Evolutionary conservation across 208 protist species (phyloP), one percentile per base, ranked within the genome.

Genomic region (Trypanosoma congolense): DNA sequence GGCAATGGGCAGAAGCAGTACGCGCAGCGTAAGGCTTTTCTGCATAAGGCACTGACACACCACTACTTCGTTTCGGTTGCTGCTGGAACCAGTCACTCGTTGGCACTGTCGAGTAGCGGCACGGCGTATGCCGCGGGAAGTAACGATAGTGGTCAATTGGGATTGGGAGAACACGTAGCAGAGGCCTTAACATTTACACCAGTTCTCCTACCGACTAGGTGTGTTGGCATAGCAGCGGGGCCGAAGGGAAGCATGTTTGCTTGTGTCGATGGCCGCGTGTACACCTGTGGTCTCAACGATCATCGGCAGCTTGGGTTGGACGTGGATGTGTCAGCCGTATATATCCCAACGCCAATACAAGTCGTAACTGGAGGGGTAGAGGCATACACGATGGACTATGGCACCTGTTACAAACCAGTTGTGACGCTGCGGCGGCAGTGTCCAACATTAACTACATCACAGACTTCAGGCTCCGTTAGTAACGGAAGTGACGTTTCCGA

Each of bases 71-170:
- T 87, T 10, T 80, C 92, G 65, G 82, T 88, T 2, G 77, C 83
- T 19, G 81, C 83, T 25, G 90, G 90, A 22, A 84, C 87, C 48
- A 70, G 61, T 33, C 90, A 96, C 65, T 85, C 86, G 12, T 58
- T 96, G 2, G 90, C 82, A 4, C 65, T 96, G 43, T 81, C 81
- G 42, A 91, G 83, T 67, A 85, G 71, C 57, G 90, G 90, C 42
- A 58, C 83, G 10, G 90, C 87, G 0, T 96, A 91, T 67, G 84
- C 76, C 18, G 73, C 81, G 1, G 90, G 90, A 30, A 82, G 65
- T 62, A 96, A 93, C 60, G 76, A 87, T 49, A 76, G 63, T 56
- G 90, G 90, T 12, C 86, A 96, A 62, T 76, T 96, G 2, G 90
- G 90, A 10, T 65, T 96, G 22, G 84, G 83, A 10, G 28, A 55